A percentile compares a stretch with the other conserved stretches of the same genome.
Evolutionary conservation across 208 protist genomes (phyloP).

Genomic region (Polymyxa betae): DNA sequence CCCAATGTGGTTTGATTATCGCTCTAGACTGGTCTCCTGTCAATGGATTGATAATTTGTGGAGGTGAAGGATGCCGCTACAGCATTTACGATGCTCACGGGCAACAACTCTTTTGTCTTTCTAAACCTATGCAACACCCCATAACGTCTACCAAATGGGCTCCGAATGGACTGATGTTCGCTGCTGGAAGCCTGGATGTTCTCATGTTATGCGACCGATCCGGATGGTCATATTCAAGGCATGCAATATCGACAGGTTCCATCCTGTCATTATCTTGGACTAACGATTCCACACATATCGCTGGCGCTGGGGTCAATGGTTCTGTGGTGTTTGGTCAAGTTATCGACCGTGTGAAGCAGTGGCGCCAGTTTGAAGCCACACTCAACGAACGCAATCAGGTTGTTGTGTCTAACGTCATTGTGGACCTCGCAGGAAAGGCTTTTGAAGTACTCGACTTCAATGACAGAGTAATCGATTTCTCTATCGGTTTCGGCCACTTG

Average conservation of each 20-base stretch:
- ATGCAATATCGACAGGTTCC: constrained; percentile 1
- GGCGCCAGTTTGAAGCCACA: constrained; percentile 25
- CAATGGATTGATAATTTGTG: constrained; percentile 28
- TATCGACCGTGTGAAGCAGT: constrained; percentile 4
- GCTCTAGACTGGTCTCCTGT: constrained; percentile 43
- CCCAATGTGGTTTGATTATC: not conserved
- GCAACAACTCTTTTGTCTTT: not conserved
- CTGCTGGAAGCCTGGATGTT: not conserved
- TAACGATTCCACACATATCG: not conserved
- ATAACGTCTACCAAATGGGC: constrained; percentile 32
- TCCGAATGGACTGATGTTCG: constrained; percentile 46
- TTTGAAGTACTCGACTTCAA: constrained; percentile 23
- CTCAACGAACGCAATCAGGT: constrained; percentile 41
- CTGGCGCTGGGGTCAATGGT: constrained; percentile 27
- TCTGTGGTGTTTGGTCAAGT: constrained; percentile 13
- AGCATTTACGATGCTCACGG: constrained; percentile 17
- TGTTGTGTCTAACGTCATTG: not conserved
- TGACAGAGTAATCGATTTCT: constrained; percentile 9
- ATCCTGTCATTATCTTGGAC: constrained; percentile 35
- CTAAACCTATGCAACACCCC: not conserved
- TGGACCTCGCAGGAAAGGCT: constrained; percentile 25
- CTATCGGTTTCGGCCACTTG: constrained; percentile 24
- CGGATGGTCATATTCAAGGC: constrained; percentile 26
- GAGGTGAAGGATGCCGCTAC: constrained; percentile 49
- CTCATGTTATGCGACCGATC: constrained; percentile 50